Percentiles rank a stretch among this genome's conserved stretches.
Evolutionary conservation across 2,329 filamentous ascomycete species (phyloP).

Genomic region (Arthrinium phaeospermum): DNA sequence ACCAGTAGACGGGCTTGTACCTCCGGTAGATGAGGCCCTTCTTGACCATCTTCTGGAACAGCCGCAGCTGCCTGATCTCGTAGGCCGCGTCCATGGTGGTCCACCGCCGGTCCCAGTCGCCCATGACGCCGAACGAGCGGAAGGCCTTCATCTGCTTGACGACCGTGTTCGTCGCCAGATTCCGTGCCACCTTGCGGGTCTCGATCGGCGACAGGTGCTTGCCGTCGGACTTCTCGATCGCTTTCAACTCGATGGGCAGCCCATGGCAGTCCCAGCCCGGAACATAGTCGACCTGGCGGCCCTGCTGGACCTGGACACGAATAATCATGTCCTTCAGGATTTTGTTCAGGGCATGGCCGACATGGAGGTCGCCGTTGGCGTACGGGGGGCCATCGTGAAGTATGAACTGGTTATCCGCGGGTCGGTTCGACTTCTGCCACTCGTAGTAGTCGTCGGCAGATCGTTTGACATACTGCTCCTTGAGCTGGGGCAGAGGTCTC

Average conservation of each 20-base stretch:
- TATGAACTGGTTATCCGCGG: constrained; percentile 68
- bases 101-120: constrained; percentile 78
- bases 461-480: constrained; percentile 69
- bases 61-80: constrained; percentile 74
- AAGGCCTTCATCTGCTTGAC: constrained; percentile 77
- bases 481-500: constrained; percentile 55
- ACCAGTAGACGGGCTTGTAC: constrained; percentile 88
- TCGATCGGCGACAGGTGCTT: constrained; percentile 57
- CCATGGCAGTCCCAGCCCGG: constrained; percentile 99
- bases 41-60: constrained; percentile 78
- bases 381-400: constrained; percentile 97
- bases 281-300: constrained; percentile 77
- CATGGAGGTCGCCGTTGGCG: constrained; percentile 89
- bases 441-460: constrained; percentile 88
- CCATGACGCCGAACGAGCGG: constrained; percentile 77
- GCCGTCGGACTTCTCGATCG: constrained; percentile 62
- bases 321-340: constrained; percentile 94
- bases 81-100: constrained; percentile 79
- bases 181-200: constrained; percentile 68
- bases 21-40: constrained; percentile 77
- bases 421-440: constrained; percentile 74
- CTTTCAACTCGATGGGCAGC: constrained; percentile 95
- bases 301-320: constrained; percentile 79
- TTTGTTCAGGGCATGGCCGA: constrained; percentile 96
- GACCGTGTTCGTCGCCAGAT: constrained; percentile 72